Percentiles rank a stretch among this genome's conserved stretches.
Conservation (phyloP, 2,329 filamentous ascomycete genomes). For the Bimuria novae-zelandiae region DNA sequence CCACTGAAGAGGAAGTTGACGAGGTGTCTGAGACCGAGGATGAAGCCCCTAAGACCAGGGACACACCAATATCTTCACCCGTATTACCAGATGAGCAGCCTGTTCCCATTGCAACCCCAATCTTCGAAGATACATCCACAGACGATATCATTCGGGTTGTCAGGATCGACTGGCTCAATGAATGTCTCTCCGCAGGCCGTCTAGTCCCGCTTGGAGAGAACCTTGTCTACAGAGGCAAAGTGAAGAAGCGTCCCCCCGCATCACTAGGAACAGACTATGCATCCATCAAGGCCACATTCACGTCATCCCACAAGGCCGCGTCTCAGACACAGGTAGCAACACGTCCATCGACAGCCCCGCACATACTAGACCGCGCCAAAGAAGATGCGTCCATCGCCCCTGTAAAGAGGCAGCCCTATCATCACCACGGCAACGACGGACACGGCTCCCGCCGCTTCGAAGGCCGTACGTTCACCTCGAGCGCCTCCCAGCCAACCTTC, state of each 20-base stretch:
- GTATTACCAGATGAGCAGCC: conserved; percentile 8
- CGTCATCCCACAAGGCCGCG: conserved; percentile 11
- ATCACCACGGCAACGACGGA: conserved; percentile 18
- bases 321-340: conserved; percentile 27
- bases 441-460: conserved; percentile 39
- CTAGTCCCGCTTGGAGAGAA: conserved; percentile 55
- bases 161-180: conserved; percentile 59
- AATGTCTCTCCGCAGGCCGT: conserved; percentile 50
- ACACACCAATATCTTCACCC: conserved; percentile 14
- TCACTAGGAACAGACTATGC: conserved; percentile 18
- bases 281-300: conserved; percentile 24
- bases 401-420: conserved; percentile 15
- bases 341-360: conserved; percentile 23
- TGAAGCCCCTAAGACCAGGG: conserved; percentile 9
- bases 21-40: conserved; percentile 19
- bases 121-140: conserved; percentile 21
- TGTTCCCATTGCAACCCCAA: not conserved
- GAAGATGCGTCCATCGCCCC: conserved; percentile 46
- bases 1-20: conserved; percentile 27
- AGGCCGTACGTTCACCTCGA: conserved; percentile 36
- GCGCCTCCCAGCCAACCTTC: conserved; percentile 18
- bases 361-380: conserved; percentile 60
- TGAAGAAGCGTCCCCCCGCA: conserved; percentile 43
- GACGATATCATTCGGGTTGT: conserved; percentile 54
- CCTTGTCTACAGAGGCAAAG: conserved; percentile 57